Evolutionary conservation across 2,329 filamentous ascomycete genomes (phyloP).

Genomic region (Xylariomycetidae sp.): DNA sequence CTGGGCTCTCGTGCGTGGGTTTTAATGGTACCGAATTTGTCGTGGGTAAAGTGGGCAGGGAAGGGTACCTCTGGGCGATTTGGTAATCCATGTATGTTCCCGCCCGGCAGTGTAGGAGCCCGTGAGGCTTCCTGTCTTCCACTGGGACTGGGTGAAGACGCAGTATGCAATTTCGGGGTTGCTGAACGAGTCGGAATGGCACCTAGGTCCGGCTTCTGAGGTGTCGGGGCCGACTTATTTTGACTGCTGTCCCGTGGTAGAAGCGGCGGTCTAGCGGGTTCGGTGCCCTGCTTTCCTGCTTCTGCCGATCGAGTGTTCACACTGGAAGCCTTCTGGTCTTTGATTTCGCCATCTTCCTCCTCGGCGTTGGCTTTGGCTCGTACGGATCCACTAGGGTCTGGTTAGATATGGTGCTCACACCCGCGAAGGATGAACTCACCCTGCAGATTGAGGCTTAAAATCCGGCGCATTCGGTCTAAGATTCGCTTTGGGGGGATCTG

Average conservation of each 20-base stretch:
- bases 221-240: constrained; percentile 7
- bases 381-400: constrained; percentile 13
- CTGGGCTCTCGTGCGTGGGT: constrained; percentile 24
- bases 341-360: constrained; percentile 68
- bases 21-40: constrained; percentile 38
- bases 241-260: constrained; percentile 14
- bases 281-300: constrained; percentile 12
- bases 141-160: constrained; percentile 13
- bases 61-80: constrained; percentile 54
- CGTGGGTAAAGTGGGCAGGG: constrained; percentile 39
- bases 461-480: constrained; percentile 56
- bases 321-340: constrained; percentile 42
- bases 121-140: constrained; percentile 27
- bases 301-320: constrained; percentile 9
- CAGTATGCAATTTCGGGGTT: constrained; percentile 15
- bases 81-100: constrained; percentile 39
- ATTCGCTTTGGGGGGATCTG: constrained; percentile 30
- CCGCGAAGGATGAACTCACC: constrained; percentile 20
- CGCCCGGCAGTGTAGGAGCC: constrained; percentile 4
- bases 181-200: constrained; percentile 16
- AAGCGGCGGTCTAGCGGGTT: constrained; percentile 9
- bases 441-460: constrained; percentile 51
- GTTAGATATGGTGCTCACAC: constrained; percentile 9
- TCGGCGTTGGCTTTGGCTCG: constrained; percentile 36
- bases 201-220: constrained; percentile 19